Evolutionary conservation across 495 filamentous ascomycete genomes (phyloP), one percentile per base, ranked within the genome.

Genomic region (Aspergillus incahuasiensis): DNA sequence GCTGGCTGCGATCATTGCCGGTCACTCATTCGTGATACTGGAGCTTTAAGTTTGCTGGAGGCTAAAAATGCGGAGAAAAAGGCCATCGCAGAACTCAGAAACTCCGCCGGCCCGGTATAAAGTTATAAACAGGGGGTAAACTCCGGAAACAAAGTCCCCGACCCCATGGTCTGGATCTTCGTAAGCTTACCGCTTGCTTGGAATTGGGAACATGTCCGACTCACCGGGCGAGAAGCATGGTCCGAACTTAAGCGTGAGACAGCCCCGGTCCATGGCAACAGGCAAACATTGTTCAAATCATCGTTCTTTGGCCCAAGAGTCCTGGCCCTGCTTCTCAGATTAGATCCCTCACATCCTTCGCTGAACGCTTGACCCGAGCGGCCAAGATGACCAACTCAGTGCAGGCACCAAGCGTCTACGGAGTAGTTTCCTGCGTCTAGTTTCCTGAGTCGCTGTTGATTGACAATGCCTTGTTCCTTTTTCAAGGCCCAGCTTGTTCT

Each of bases 31-130:
- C 16, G 16, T 44, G 42, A 44, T 44, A 21, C 16, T 44, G 42
- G 42, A 44, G 42, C 42, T 44, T 22, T 22, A 49, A 19, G 47
- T 49, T 49, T 21, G 25, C n/a, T 48, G 47, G 47, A 39, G 30
- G 46, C 18, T 34, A 34, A 35, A 48, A 20, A 34, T 28, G 46
- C 46, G 46, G 44, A 24, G 11, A 47, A 11, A 8, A 6, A 20
- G n/a, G 16, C 15, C 42, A 22, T 18, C 40, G 19, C 19, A 12
- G 22, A 22, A 44, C 42, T 24, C 15, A 44, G 42, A 35, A 35
- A 35, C 32, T 35, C 32, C 32, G 32, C 32, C 6, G 32, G 32
- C 8, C 32, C 32, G 4, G 32, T 35, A 9, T 35, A 30, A 5
- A 5, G 5, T 5, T 30, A 5, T 30, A 35, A 35, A 35, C 32